These are phyloP conservation scores for Cenococcum geophilum DNA, from an alignment of 495 filamentous ascomycete species.

Conservation along the genomic window DNA sequence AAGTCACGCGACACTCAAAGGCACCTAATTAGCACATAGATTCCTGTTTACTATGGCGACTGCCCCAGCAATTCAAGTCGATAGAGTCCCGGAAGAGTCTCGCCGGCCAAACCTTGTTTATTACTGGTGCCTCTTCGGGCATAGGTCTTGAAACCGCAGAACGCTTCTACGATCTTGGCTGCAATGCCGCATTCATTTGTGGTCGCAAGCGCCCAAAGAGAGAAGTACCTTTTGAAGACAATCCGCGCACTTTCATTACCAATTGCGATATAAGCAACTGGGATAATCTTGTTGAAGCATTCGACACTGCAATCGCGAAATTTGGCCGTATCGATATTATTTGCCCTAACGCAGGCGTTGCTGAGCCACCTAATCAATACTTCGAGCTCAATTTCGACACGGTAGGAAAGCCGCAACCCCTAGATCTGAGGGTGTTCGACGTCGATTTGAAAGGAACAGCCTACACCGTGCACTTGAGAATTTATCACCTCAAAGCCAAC, in stretches of 20 bases:
- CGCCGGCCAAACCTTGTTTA: conserved; percentile 1
- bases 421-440: background rate
- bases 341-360: background rate
- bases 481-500: background rate
- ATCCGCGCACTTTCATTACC: background rate
- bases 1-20: too few relatives aligned
- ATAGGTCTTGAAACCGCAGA: conserved; percentile 3
- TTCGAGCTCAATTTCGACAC: background rate
- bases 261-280: background rate
- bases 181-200: background rate
- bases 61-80: too few relatives aligned
- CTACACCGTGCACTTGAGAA: background rate
- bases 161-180: background rate
- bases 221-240: background rate
- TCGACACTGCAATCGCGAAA: background rate
- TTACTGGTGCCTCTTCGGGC: conserved; percentile 2
- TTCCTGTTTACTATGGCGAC: too few relatives aligned
- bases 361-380: background rate
- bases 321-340: background rate
- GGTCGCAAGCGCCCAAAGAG: background rate
- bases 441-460: background rate
- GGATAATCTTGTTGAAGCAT: background rate
- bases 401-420: background rate
- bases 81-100: too few relatives aligned
- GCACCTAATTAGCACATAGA: too few relatives aligned